Evolutionary conservation across 2,329 filamentous ascomycete species (phyloP), one percentile per base, ranked within the genome.

Genomic region (Botrytis aclada): DNA sequence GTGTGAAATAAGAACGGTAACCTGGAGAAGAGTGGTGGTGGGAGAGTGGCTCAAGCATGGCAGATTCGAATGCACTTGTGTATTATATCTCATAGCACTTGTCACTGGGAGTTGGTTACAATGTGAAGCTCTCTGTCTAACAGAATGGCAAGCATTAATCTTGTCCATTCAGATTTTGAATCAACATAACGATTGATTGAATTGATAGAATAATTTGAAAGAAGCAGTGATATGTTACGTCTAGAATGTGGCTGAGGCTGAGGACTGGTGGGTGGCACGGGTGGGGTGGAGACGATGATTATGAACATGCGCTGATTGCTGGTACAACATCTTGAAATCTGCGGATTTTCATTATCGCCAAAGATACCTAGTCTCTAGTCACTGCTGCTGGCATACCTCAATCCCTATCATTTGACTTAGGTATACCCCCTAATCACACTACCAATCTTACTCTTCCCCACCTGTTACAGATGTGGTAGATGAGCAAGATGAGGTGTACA

Each of bases 401-500:
- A 70, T 62, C 29, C 67, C 67, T 70, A 70, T 70, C 67, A 39
- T 70, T 54, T 70, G 51, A 62, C 67, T 62, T 70, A 45, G 39
- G 67, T 37, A 70, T 62, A 62, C 62, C 56, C 51, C 62, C 56
- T 70, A 45, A 37, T 61, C 14, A 9, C 41, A 61, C 39, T 45
- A 62, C 45, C 39, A 29, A 37, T 32, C 37, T 56, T 32, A 5
- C 29, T 10, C 67, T 34, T 62, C 67, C 54, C 67, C 67, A 70
- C 67, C 37, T 29, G 12, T 16, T 45, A 34, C 54, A 37, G 14
- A 61, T 60, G 43, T 61, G 54, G 43, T 34, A 45, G 51, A 60
- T 69, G 61, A 71, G 54, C 34, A n/a, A 45, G 51, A 60, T 69
- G 61, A 71, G 54, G 61, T 72, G 70, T 47, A 72, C 51, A 72